These are phyloP conservation scores for Ganoderma multipileum DNA, from an alignment of 1,284 basidiomycete genomes.

Conservation along the genomic window DNA sequence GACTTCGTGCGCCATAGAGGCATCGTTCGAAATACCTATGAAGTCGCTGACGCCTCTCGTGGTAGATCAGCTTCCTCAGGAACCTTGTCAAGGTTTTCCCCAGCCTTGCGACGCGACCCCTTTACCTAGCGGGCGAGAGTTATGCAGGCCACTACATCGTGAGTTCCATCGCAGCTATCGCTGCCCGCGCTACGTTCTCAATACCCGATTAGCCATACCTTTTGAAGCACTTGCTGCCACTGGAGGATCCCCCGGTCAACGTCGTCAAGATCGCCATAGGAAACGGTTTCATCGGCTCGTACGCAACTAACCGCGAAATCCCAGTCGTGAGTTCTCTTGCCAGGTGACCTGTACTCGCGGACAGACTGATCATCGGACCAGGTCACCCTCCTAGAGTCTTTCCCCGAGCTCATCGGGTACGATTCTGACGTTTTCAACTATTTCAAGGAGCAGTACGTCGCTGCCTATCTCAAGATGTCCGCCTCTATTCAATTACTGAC, in stretches of 20 bases:
- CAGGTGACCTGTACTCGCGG: background rate
- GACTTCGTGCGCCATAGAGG: constrained; percentile 61
- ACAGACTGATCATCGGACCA: constrained; percentile 29
- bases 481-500: background rate
- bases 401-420: constrained; percentile 74
- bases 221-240: constrained; percentile 64
- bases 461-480: background rate
- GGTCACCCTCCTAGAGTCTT: constrained; percentile 67
- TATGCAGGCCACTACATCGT: constrained; percentile 45
- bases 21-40: background rate
- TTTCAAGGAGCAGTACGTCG: constrained; percentile 64
- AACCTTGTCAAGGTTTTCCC: constrained; percentile 39
- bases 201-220: constrained; percentile 62
- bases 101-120: constrained; percentile 34
- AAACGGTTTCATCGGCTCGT: constrained; percentile 61
- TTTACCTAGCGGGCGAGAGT: constrained; percentile 40
- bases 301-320: constrained; percentile 54
- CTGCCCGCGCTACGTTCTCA: background rate
- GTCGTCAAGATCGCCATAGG: constrained; percentile 70
- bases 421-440: constrained; percentile 68
- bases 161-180: constrained; percentile 22
- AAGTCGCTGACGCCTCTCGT: background rate
- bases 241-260: constrained; percentile 65
- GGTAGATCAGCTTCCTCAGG: constrained; percentile 33
- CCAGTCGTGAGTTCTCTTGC: constrained; percentile 47